Conservation (phyloP, 768 basidiomycete genomes). For the Leccinum boreale region DNA sequence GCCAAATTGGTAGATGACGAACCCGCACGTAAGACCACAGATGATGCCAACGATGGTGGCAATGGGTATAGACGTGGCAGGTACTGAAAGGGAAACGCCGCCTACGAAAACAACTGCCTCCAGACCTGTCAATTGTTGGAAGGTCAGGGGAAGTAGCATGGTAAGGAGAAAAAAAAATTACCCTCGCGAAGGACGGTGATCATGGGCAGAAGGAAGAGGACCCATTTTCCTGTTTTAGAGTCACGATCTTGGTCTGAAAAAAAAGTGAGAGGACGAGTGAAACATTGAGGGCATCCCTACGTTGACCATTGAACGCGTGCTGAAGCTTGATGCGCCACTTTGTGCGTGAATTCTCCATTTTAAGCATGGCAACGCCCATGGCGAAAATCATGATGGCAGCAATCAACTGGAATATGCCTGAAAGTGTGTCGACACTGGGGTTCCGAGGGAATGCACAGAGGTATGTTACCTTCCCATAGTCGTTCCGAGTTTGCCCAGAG, state of each 20-base stretch:
- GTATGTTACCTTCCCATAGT: slow-evolving; percentile 80
- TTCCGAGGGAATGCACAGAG: neutral
- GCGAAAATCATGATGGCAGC: slow-evolving; percentile 82
- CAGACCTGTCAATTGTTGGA: slow-evolving; percentile 44
- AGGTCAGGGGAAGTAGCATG: neutral
- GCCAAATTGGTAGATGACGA: slow-evolving; percentile 77
- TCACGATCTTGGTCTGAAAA: slow-evolving; percentile 43
- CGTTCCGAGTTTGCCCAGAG: slow-evolving; percentile 84
- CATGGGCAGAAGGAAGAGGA: slow-evolving; percentile 84
- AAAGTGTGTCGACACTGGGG: neutral
- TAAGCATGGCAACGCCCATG: slow-evolving; percentile 94
- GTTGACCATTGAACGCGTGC: slow-evolving; percentile 62
- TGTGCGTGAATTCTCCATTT: slow-evolving; percentile 90
- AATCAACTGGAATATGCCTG: slow-evolving; percentile 68
- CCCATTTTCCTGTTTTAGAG: slow-evolving; percentile 70
- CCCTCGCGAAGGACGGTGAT: slow-evolving; percentile 95
- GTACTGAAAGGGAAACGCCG: slow-evolving; percentile 83
- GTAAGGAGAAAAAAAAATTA: slow-evolving; percentile 13
- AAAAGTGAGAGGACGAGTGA: neutral
- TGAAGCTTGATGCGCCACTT: slow-evolving; percentile 92
- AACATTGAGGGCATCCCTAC: slow-evolving; percentile 33
- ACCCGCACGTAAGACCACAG: slow-evolving; percentile 70
- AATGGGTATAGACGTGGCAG: slow-evolving; percentile 84
- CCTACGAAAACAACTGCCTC: slow-evolving; percentile 95
- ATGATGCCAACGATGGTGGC: slow-evolving; percentile 84